These are phyloP conservation scores for Botryotinia calthae DNA, from an alignment of 2,329 filamentous ascomycete genomes.

Conservation along the genomic window DNA sequence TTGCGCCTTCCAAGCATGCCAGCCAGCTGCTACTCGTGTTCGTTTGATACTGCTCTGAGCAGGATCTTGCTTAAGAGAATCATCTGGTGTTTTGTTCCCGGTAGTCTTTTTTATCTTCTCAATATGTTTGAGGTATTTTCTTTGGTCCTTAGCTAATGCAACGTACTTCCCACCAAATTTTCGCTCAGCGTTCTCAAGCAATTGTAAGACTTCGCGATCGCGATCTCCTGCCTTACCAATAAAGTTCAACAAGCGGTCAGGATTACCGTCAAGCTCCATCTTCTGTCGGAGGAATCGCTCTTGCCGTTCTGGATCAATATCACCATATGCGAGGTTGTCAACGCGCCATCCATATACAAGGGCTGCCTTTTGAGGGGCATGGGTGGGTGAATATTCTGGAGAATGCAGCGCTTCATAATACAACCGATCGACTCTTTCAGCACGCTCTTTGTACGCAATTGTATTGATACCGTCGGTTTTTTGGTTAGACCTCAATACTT, in stretches of 20 bases:
- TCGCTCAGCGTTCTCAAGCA: slow-evolving; percentile 2
- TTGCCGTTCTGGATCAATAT: slow-evolving; percentile 14
- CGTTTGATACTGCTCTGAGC: slow-evolving; percentile 10
- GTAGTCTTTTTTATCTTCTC: not conserved
- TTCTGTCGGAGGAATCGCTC: slow-evolving; percentile 12
- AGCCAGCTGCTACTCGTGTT: slow-evolving; percentile 7
- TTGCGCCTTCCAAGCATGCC: slow-evolving; percentile 14
- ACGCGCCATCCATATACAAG: slow-evolving; percentile 13
- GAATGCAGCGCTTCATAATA: slow-evolving; percentile 14
- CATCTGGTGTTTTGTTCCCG: not conserved
- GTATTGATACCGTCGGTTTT: slow-evolving; percentile 13
- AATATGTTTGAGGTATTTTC: not conserved
- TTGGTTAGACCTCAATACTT: slow-evolving; percentile 10
- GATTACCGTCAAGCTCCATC: slow-evolving; percentile 11
- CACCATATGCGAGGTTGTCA: slow-evolving; percentile 10
- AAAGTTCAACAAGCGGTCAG: slow-evolving; percentile 7
- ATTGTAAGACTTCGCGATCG: not conserved
- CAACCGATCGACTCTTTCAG: slow-evolving; percentile 4
- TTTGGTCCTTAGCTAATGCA: not conserved
- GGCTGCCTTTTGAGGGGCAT: not conserved
- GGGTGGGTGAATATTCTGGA: slow-evolving; percentile 9
- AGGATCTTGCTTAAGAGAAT: not conserved
- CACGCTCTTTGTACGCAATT: slow-evolving; percentile 14
- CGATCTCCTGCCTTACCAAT: slow-evolving; percentile 6
- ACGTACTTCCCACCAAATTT: slow-evolving; percentile 10